Conservation (phyloP, 371 early-diverging fungal species). For the Caulochytrium protostelioides region DNA sequence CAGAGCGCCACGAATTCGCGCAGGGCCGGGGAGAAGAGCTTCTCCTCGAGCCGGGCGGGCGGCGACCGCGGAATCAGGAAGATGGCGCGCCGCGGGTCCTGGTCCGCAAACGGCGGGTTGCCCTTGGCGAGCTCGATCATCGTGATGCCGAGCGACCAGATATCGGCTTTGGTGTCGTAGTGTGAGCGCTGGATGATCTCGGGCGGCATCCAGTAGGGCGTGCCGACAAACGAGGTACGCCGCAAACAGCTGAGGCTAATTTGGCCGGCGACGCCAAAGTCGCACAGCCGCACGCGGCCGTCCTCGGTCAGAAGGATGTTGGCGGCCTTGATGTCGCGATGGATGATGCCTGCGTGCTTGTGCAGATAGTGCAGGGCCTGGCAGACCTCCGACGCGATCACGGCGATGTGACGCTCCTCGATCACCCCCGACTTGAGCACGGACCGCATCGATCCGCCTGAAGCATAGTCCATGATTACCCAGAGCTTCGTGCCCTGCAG, state of each 20-base stretch:
- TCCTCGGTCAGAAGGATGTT: slow-evolving; percentile 23
- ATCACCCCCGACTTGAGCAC: slow-evolving; percentile 68
- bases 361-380: slow-evolving; percentile 78
- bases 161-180: slow-evolving; percentile 31
- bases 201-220: slow-evolving; percentile 26
- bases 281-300: slow-evolving; percentile 25
- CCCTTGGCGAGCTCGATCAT: slow-evolving; percentile 89
- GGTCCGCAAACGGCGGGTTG: slow-evolving; percentile 78
- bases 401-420: slow-evolving; percentile 65
- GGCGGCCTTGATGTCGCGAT: slow-evolving; percentile 79
- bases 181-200: slow-evolving; percentile 24
- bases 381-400: slow-evolving; percentile 69
- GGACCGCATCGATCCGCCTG: slow-evolving; percentile 71
- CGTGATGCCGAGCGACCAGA: slow-evolving; percentile 64
- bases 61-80: slow-evolving; percentile 50
- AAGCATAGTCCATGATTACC: slow-evolving; percentile 95
- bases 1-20: slow-evolving; percentile 77
- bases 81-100: slow-evolving; percentile 75
- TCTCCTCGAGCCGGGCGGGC: slow-evolving; percentile 50
- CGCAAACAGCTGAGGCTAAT: slow-evolving; percentile 14
- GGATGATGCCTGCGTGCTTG: slow-evolving; percentile 73
- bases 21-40: slow-evolving; percentile 46
- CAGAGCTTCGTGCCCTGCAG: slow-evolving; percentile 79
- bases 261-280: slow-evolving; percentile 37
- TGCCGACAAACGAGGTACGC: slow-evolving; percentile 14